These are phyloP conservation scores for Pelargonium australe DNA, from an alignment of 441 rosid genomes.

Conservation along the genomic window DNA sequence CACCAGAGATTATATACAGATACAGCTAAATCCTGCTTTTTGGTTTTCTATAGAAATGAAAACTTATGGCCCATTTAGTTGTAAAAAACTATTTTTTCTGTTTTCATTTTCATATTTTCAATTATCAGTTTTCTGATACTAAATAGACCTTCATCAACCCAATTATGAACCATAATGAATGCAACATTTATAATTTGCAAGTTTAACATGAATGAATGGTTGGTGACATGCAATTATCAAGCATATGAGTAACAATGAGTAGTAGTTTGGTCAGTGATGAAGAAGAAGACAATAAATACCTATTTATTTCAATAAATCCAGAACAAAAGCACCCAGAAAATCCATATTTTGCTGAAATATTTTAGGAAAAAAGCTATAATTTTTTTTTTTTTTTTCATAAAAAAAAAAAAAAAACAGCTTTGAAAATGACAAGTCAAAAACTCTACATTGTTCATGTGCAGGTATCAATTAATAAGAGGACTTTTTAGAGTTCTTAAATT, in stretches of 20 bases:
- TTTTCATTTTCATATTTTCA: too few relatives aligned
- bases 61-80: background rate
- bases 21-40: too few relatives aligned
- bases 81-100: too few relatives aligned
- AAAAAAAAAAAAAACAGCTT: too few relatives aligned
- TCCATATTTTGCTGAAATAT: too few relatives aligned
- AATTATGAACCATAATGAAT: background rate
- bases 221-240: slow-evolving; percentile 1
- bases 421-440: too few relatives aligned
- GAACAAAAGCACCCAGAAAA: too few relatives aligned
- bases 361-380: too few relatives aligned
- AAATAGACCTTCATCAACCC: too few relatives aligned
- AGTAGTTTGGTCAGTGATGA: background rate
- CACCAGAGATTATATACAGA: background rate
- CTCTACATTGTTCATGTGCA: background rate
- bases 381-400: too few relatives aligned
- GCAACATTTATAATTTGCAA: background rate
- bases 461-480: background rate
- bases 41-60: background rate
- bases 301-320: too few relatives aligned
- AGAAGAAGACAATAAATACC: background rate
- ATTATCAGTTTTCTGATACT: too few relatives aligned
- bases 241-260: background rate
- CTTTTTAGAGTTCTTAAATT: background rate
- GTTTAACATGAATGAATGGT: background rate